Conservation (phyloP, 2,329 filamentous ascomycete species). For the Aspergillus neoniger region DNA sequence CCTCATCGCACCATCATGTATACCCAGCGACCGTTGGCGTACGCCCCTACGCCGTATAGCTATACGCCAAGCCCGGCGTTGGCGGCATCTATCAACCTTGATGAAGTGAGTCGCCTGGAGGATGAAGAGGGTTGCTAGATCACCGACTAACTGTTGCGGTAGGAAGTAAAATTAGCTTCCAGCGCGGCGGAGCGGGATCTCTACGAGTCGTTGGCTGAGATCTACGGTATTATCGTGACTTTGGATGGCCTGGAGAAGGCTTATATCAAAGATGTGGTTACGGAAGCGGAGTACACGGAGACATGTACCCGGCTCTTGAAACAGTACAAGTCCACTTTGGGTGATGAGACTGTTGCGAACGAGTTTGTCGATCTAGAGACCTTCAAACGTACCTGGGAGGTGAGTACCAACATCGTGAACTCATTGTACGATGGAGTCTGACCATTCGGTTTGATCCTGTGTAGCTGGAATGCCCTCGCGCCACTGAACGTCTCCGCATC, state of each 20-base stretch:
- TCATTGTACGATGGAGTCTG: conserved; percentile 5
- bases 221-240: conserved; percentile 96
- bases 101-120: conserved; percentile 64
- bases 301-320: conserved; percentile 91
- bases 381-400: conserved; percentile 91
- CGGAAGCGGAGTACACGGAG: conserved; percentile 90
- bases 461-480: conserved; percentile 90
- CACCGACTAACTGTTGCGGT: conserved; percentile 25
- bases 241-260: conserved; percentile 95
- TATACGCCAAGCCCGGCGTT: conserved; percentile 84
- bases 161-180: conserved; percentile 92
- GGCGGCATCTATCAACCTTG: conserved; percentile 87
- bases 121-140: conserved; percentile 10
- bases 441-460: neutral
- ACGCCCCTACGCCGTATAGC: conserved; percentile 86
- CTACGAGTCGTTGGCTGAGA: conserved; percentile 92
- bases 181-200: conserved; percentile 87
- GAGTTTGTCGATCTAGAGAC: conserved; percentile 86
- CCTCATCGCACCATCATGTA: conserved; percentile 35
- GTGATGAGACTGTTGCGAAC: conserved; percentile 84
- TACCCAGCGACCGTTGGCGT: conserved; percentile 64
- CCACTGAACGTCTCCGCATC: conserved; percentile 87
- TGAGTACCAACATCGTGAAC: conserved; percentile 50
- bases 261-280: conserved; percentile 91
- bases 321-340: conserved; percentile 93